Conservation (phyloP, 768 basidiomycete species). For the Phanerochaete carnosa region DNA sequence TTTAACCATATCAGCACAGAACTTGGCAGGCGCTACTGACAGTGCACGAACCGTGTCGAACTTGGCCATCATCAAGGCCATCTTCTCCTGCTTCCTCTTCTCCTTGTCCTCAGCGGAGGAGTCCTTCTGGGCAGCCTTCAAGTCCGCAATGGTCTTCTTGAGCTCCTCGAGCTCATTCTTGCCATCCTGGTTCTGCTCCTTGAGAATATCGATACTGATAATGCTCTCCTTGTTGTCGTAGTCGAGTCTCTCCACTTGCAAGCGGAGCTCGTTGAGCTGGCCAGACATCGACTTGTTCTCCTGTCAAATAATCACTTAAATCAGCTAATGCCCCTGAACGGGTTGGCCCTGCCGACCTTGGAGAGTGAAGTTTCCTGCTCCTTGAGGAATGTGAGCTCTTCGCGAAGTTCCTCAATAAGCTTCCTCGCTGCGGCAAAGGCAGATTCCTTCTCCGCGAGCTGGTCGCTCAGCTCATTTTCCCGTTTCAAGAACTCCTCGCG, state of each 20-base stretch:
- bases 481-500: slow-evolving; percentile 93
- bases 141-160: slow-evolving; percentile 70
- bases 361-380: slow-evolving; percentile 82
- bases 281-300: slow-evolving; percentile 94
- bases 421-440: slow-evolving; percentile 78
- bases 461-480: slow-evolving; percentile 95
- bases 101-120: slow-evolving; percentile 94
- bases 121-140: slow-evolving; percentile 80
- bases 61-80: slow-evolving; percentile 99
- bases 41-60: slow-evolving; percentile 78
- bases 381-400: slow-evolving; percentile 86
- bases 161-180: slow-evolving; percentile 88
- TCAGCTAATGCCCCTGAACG: background rate
- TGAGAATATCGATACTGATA: slow-evolving; percentile 92
- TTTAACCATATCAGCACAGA: slow-evolving; percentile 3
- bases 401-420: slow-evolving; percentile 80
- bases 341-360: slow-evolving; percentile 52
- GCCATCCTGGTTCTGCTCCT: slow-evolving; percentile 89
- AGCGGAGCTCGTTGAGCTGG: slow-evolving; percentile 87
- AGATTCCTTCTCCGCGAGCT: slow-evolving; percentile 88
- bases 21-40: background rate
- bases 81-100: slow-evolving; percentile 98
- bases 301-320: slow-evolving; percentile 32
- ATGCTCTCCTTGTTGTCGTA: slow-evolving; percentile 95
- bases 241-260: slow-evolving; percentile 88